Evolutionary conservation across 345 rosid species (phyloP), one percentile per base, ranked within the genome.

Genomic region (Sapria himalayana): DNA sequence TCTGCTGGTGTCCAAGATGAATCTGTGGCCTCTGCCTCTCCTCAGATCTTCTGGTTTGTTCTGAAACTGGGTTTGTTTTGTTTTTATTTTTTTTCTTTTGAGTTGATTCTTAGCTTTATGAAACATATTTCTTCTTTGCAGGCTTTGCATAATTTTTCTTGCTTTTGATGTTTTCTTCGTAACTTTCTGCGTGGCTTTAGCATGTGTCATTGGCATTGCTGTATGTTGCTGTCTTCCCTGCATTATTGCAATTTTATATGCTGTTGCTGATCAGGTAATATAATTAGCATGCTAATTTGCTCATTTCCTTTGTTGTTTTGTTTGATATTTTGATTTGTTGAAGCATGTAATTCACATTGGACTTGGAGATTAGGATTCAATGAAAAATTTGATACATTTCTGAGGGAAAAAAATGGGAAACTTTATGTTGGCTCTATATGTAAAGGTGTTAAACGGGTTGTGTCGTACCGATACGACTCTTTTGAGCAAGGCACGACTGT

Each of bases 211-310:
- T 42, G 93, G 98, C 25, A 72, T 89, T 60, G 98, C 98, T 62
- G 94, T 86, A 42, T 86, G 98, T 55, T 86, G 94, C 66, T 89
- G 94, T 62, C 82, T 89, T 51, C 98, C 98, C 13, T 89, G 94
- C 49, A 82, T 89, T 62, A 89, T 89, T 44, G 94, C 93, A 15
- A 76, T 89, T 53, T 53, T 82, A n/a, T 89, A 89, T 48, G 94
- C 94, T 1, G 82, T 82, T 25, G 77, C 93, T 7, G 98, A 89
- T 52, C 98, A 78, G 85, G 98, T 89, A 72, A 12, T 31, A n/a
- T n/a, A n/a, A 34, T 27, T 29, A 15, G n/a, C 43, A 3, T 20
- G n/a, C n/a, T n/a, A n/a, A n/a, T n/a, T n/a, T n/a, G n/a, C n/a
- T n/a, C n/a, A n/a, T n/a, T n/a, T n/a, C n/a, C n/a, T n/a, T n/a